A percentile compares a stretch with the other conserved stretches of the same genome.
Conservation (phyloP, 2,329 filamentous ascomycete species). For the Aspergillus sp. region DNA sequence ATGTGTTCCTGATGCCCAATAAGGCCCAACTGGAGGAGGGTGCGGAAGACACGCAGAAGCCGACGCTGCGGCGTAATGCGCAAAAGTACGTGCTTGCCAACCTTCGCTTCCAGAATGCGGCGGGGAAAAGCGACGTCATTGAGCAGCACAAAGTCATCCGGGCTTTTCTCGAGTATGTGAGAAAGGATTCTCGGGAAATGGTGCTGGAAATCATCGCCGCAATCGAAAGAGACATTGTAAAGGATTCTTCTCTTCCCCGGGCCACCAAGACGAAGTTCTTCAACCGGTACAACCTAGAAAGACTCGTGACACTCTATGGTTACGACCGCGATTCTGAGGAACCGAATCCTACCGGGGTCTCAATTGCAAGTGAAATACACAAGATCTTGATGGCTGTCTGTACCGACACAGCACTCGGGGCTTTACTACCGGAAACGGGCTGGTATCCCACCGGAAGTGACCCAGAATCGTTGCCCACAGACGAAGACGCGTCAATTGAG, state of each 20-base stretch:
- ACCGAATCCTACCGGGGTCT: constrained; percentile 38
- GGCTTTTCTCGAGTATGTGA: constrained; percentile 72
- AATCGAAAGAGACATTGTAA: constrained; percentile 68
- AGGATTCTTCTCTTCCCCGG: constrained; percentile 70
- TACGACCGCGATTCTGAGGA: constrained; percentile 50
- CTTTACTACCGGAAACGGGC: constrained; percentile 74
- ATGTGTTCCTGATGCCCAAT: constrained; percentile 75
- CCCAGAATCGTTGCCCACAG: constrained; percentile 52
- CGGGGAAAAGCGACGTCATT: constrained; percentile 78
- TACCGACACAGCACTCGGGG: constrained; percentile 69
- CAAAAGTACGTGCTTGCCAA: constrained; percentile 77
- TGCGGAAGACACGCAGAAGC: constrained; percentile 65
- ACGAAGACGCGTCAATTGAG: constrained; percentile 53
- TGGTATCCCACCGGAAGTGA: constrained; percentile 75
- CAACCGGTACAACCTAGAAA: constrained; percentile 69
- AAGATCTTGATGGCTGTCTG: constrained; percentile 73
- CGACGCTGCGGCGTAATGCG: constrained; percentile 79
- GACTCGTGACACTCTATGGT: constrained; percentile 70
- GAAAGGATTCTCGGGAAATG: constrained; percentile 72
- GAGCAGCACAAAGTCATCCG: constrained; percentile 69
- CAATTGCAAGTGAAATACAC: constrained; percentile 69
- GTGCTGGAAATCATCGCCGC: constrained; percentile 72
- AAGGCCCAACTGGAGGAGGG: constrained; percentile 52
- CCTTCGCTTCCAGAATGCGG: constrained; percentile 72
- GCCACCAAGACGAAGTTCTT: constrained; percentile 74